These are phyloP conservation scores for Penicillium sp. DNA, from an alignment of 2,329 filamentous ascomycete genomes.

Conservation along the genomic window DNA sequence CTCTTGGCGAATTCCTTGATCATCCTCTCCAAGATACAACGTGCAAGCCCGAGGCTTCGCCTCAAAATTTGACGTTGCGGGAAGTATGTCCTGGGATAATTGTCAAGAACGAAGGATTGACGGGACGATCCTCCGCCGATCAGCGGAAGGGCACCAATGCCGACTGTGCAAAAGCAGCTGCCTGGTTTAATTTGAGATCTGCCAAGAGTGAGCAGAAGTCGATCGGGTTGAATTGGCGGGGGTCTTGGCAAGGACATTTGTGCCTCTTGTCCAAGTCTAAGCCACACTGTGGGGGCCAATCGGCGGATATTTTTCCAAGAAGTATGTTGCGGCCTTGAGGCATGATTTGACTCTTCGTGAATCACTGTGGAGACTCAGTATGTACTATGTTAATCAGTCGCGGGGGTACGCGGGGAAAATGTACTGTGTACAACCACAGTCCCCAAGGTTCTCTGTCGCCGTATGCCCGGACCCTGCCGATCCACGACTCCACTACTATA, in stretches of 20 bases:
- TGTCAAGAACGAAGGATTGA: background rate
- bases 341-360: background rate
- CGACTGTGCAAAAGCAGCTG: constrained; percentile 18
- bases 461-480: background rate
- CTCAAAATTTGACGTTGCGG: background rate
- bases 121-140: constrained; percentile 2
- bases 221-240: background rate
- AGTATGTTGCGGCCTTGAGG: background rate
- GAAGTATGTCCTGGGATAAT: background rate
- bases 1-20: background rate
- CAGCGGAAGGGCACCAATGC: constrained; percentile 12
- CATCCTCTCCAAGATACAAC: background rate
- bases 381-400: too few species aligned
- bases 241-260: background rate
- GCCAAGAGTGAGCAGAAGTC: constrained; percentile 1
- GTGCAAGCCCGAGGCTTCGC: too few species aligned
- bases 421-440: too few species aligned
- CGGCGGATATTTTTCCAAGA: background rate
- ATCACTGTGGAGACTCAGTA: too few species aligned
- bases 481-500: background rate
- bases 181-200: constrained; percentile 12
- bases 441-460: too few species aligned
- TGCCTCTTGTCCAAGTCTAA: constrained; percentile 9
- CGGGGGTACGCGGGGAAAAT: too few species aligned
- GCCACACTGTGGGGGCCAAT: constrained; percentile 17